Evolutionary conservation across 306 rosid genomes (phyloP).

Genomic region (Prunus armeniaca): DNA sequence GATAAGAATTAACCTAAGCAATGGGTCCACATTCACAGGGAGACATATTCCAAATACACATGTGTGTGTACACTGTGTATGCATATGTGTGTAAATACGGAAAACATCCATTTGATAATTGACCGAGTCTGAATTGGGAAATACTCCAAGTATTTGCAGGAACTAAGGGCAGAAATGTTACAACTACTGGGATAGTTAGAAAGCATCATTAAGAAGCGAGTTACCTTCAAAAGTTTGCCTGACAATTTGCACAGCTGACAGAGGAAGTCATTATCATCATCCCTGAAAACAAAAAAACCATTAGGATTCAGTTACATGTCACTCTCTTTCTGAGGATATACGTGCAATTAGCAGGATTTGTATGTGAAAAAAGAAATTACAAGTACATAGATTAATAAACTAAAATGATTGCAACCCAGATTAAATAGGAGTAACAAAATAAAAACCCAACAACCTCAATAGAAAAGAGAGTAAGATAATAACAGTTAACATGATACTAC

Average conservation of each 20-base stretch:
- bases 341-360: not conserved
- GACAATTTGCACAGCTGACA: slow-evolving; percentile 72
- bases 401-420: not conserved
- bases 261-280: slow-evolving; percentile 78
- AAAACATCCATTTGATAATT: not conserved
- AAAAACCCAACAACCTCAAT: not conserved
- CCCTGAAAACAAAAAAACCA: slow-evolving; percentile 44
- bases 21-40: too few relatives aligned
- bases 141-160: not conserved
- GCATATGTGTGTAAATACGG: not conserved
- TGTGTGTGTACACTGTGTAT: not conserved
- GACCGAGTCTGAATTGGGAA: not conserved
- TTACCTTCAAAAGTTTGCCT: slow-evolving; percentile 85
- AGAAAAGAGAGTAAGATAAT: not conserved
- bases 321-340: not conserved
- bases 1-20: not conserved
- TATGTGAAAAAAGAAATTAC: not conserved
- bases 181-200: not conserved
- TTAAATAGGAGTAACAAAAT: not conserved
- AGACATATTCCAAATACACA: not conserved
- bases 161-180: not conserved
- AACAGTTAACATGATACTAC: not conserved
- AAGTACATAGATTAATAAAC: not conserved
- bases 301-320: not conserved
- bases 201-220: slow-evolving; percentile 1